Conservation (phyloP, 2,329 filamentous ascomycete species). For the Teratosphaeria destructans region DNA sequence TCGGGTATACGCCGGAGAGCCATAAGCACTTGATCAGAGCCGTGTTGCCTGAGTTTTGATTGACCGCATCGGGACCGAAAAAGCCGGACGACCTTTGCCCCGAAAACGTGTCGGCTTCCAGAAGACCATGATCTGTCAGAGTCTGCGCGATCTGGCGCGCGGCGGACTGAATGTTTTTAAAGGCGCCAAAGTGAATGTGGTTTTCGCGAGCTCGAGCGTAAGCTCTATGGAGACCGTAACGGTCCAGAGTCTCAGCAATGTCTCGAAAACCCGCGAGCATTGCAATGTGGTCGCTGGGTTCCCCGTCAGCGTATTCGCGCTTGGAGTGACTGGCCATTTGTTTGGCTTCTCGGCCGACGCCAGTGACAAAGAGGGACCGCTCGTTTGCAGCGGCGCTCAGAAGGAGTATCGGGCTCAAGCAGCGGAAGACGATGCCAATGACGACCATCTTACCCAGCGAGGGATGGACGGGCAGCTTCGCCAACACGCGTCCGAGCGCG, state of each 20-base stretch:
- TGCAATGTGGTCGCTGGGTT: constrained; percentile 38
- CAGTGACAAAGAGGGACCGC: constrained; percentile 26
- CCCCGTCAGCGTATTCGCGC: constrained; percentile 24
- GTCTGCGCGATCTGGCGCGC: constrained; percentile 30
- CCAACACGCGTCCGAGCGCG: constrained; percentile 35
- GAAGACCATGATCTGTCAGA: constrained; percentile 26
- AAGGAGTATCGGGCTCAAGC: constrained; percentile 41
- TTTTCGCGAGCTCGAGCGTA: constrained; percentile 21
- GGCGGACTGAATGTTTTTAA: constrained; percentile 26
- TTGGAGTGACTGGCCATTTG: constrained; percentile 18
- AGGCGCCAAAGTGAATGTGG: constrained; percentile 28
- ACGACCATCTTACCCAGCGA: constrained; percentile 40
- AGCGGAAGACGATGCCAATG: constrained; percentile 42
- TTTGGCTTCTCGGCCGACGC: constrained; percentile 13
- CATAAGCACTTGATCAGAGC: constrained; percentile 39
- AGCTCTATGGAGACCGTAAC: constrained; percentile 23
- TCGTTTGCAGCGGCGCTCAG: constrained; percentile 28
- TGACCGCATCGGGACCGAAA: constrained; percentile 24
- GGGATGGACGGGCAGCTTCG: constrained; percentile 33
- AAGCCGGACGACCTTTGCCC: not conserved
- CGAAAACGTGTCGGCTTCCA: constrained; percentile 14
- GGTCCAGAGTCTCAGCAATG: constrained; percentile 24
- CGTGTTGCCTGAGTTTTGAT: constrained; percentile 34
- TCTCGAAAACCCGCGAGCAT: constrained; percentile 35
- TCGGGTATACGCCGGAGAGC: constrained; percentile 35